These are phyloP conservation scores for Leptographium galeiforme DNA, from an alignment of 2,329 filamentous ascomycete species.

Conservation along the genomic window DNA sequence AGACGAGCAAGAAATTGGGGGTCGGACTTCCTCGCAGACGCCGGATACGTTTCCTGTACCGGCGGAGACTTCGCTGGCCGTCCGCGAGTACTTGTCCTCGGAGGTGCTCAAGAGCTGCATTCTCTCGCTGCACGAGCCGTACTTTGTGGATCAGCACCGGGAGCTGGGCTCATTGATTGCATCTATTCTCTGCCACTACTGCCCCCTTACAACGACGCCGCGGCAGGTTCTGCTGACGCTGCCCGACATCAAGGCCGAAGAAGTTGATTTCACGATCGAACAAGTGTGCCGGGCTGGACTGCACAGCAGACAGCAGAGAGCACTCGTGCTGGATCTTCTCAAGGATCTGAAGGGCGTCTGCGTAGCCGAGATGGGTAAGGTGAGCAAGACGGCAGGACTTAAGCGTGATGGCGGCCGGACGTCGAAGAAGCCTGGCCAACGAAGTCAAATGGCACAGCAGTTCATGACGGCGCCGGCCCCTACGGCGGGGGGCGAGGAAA, in stretches of 20 bases:
- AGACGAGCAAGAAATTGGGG: not conserved
- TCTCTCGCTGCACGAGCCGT: constrained; percentile 81
- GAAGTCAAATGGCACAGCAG: constrained; percentile 50
- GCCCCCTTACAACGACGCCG: constrained; percentile 54
- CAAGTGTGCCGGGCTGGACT: constrained; percentile 44
- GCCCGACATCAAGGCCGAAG: constrained; percentile 57
- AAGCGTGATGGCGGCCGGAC: constrained; percentile 12
- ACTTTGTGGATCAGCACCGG: constrained; percentile 93
- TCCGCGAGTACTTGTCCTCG: constrained; percentile 79
- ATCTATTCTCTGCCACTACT: constrained; percentile 67
- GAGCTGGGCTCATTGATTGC: constrained; percentile 83
- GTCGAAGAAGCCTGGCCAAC: constrained; percentile 25
- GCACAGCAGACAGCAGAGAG: constrained; percentile 64
- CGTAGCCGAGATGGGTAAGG: constrained; percentile 84
- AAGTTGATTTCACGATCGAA: constrained; percentile 51
- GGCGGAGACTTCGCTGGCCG: constrained; percentile 43
- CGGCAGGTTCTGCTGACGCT: constrained; percentile 64
- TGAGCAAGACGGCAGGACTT: constrained; percentile 40
- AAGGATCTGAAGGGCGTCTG: constrained; percentile 81
- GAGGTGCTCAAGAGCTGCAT: constrained; percentile 86
- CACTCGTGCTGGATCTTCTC: constrained; percentile 69
- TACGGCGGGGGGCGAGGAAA: constrained; percentile 13
- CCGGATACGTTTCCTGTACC: constrained; percentile 29
- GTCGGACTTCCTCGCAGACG: constrained; percentile 7
- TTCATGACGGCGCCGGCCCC: constrained; percentile 43